These are phyloP conservation scores for Collybiopsis confluens DNA, from an alignment of 768 basidiomycete genomes.

Conservation along the genomic window DNA sequence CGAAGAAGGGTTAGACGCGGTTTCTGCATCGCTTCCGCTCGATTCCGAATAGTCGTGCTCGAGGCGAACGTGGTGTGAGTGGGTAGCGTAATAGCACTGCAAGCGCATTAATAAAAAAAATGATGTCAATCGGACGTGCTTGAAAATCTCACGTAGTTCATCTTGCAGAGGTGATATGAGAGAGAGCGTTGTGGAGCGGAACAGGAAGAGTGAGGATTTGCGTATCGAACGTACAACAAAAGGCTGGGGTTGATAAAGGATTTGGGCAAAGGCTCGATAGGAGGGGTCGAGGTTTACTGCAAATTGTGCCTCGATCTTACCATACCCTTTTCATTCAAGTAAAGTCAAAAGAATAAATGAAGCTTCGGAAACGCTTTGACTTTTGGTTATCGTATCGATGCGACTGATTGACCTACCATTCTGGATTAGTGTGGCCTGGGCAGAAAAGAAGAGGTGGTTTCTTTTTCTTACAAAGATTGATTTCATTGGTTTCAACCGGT, in stretches of 20 bases:
- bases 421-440: background rate
- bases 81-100: conserved; percentile 6
- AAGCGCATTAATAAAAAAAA: background rate
- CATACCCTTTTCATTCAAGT: conserved; percentile 5
- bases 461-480: background rate
- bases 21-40: background rate
- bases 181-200: background rate
- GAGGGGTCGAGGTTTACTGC: conserved; percentile 2
- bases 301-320: conserved; percentile 6
- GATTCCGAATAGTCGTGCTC: background rate
- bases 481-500: background rate
- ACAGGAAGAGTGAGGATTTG: background rate
- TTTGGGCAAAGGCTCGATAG: background rate
- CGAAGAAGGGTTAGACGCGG: background rate
- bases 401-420: background rate
- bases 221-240: background rate
- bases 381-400: background rate
- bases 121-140: background rate
- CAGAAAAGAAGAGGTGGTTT: background rate
- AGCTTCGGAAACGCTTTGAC: background rate
- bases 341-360: background rate
- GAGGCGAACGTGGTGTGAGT: background rate
- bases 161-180: too few relatives aligned
- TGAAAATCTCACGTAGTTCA: conserved; percentile 2
- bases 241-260: conserved; percentile 1